Base-by-base conservation (phyloP, 2,329 filamentous ascomycete genomes). In the Beauveria sp. region DNA sequence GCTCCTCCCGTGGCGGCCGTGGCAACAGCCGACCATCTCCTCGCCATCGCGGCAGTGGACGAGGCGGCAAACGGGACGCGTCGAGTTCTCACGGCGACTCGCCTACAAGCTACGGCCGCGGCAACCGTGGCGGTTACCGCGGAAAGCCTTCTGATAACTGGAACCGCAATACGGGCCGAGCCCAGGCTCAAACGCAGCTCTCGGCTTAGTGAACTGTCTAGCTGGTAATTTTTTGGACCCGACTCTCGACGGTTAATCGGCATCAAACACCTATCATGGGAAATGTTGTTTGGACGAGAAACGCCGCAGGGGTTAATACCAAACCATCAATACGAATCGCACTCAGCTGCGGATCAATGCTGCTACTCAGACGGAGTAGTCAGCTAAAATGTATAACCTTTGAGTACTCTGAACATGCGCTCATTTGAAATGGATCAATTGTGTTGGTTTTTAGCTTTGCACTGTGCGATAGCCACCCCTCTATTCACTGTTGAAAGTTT, bases 131-230 rank as follows among this genome's bases (percentile, higher is more conserved):
- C 49, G 68, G 68, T 22, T 79, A 76, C 62, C 74, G 78, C 40
- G 71, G 72, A 46, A 72, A 75, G 61, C 70, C 69, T 26, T 72
- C 75, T 14, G 76, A 79, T 5, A 74, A 68, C 62, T 80, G 78
- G 78, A 72, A 69, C 50, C 74, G 77, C 30, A 54, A 51, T n/a
- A 18, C 55, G 3, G 30, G 34, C 1, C 38, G 55, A 38, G 8
- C 26, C 45, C 66, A 68, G 18, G 43, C 58, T 34, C 66, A 66
- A 34, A 63, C 67, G 18, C 65, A 66, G 50, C 57, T 69, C 26
- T 69, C 70, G 49, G 62, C 67, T 40, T 64, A 64, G 61, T 58
- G 50, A 60, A 46, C 42, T 54, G 16, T 22, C 24, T 22, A 30
- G 50, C 50, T 43, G 28, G 42, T 30, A 28, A 50, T 34, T n/a